These are phyloP conservation scores for Solanum peruvianum DNA, from an alignment of 257 asterid genomes.

Conservation along the genomic window DNA sequence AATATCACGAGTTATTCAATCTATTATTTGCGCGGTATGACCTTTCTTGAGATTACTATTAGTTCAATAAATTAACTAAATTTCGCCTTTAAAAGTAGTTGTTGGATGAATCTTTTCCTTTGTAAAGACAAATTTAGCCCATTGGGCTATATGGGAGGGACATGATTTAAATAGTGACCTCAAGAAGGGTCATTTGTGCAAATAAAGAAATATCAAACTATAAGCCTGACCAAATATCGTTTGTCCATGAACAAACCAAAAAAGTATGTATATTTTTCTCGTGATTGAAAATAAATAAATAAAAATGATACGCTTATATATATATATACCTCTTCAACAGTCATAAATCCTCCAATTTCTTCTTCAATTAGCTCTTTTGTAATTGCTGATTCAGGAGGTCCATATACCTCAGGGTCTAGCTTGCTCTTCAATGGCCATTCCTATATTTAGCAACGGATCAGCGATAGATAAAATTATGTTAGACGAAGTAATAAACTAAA, in stretches of 20 bases:
- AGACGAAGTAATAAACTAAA: background rate
- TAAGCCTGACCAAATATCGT: background rate
- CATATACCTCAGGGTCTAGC: constrained; percentile 58
- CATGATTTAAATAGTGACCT: background rate
- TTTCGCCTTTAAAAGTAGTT: background rate
- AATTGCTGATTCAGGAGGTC: constrained; percentile 65
- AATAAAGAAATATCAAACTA: background rate
- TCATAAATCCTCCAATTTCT: constrained; percentile 32
- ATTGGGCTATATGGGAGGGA: background rate
- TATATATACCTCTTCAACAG: constrained; percentile 45
- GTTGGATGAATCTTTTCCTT: background rate
- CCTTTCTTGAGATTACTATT: too few relatives aligned
- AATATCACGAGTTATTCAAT: too few relatives aligned
- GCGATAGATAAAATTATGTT: too few relatives aligned
- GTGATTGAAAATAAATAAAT: background rate
- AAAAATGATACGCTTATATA: background rate
- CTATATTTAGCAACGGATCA: constrained; percentile 4
- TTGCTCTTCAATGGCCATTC: constrained; percentile 77
- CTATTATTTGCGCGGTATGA: too few relatives aligned
- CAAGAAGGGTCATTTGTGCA: background rate
- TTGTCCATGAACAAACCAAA: background rate
- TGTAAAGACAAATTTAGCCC: background rate
- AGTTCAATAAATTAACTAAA: background rate
- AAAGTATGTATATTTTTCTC: background rate
- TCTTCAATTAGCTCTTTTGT: constrained; percentile 37